Conservation (phyloP, 805 yeast species). For the Starmerella apicola region DNA sequence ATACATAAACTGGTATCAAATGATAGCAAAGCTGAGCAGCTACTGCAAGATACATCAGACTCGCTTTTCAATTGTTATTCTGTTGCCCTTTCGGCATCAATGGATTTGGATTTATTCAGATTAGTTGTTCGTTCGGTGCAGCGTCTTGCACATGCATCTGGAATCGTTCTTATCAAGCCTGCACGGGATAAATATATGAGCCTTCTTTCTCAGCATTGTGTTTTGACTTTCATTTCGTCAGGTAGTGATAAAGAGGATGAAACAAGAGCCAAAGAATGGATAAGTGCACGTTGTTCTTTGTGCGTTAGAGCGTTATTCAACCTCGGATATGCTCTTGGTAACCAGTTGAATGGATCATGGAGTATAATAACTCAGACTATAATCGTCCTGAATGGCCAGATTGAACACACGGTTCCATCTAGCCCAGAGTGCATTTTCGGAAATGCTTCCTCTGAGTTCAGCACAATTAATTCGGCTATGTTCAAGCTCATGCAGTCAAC, state of each 20-base stretch:
- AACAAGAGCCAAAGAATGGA: slow-evolving; percentile 3
- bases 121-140: slow-evolving; percentile 60
- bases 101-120: slow-evolving; percentile 63
- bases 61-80: slow-evolving; percentile 35
- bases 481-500: slow-evolving; percentile 55
- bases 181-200: slow-evolving; percentile 46
- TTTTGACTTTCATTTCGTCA: too few species aligned
- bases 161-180: slow-evolving; percentile 46
- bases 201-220: slow-evolving; percentile 22
- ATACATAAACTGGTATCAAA: slow-evolving; percentile 33
- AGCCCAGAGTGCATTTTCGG: slow-evolving; percentile 10
- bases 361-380: slow-evolving; percentile 32
- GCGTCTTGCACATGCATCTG: slow-evolving; percentile 69
- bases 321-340: slow-evolving; percentile 70
- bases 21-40: slow-evolving; percentile 24
- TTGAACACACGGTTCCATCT: not conserved
- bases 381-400: slow-evolving; percentile 9
- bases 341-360: slow-evolving; percentile 61
- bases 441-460: slow-evolving; percentile 22
- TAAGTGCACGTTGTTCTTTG: slow-evolving; percentile 57
- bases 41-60: slow-evolving; percentile 8
- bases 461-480: slow-evolving; percentile 41
- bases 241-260: slow-evolving; percentile 8
- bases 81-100: slow-evolving; percentile 47
- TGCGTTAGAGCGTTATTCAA: slow-evolving; percentile 70